These are phyloP conservation scores for Ceratocystis lukuohia DNA, from an alignment of 2,329 filamentous ascomycete genomes.

Conservation along the genomic window DNA sequence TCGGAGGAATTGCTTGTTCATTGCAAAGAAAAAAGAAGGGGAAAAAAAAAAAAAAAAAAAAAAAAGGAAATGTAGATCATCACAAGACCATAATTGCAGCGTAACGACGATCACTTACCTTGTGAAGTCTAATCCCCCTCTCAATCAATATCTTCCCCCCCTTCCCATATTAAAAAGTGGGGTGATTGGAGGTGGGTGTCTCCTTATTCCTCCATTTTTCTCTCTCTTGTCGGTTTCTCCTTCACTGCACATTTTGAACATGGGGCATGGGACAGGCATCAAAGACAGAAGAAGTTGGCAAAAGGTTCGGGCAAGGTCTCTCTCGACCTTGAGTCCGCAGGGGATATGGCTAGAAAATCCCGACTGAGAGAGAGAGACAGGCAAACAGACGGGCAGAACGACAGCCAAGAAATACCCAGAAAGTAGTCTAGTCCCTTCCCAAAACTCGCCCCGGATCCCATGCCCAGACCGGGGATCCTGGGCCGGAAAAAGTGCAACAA, in stretches of 20 bases:
- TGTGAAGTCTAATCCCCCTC: not conserved
- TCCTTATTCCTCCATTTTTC: not conserved
- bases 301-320: not conserved
- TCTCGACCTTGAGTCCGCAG: not conserved
- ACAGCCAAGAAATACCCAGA: not conserved
- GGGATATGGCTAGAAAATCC: not conserved
- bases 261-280: not conserved
- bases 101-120: not conserved
- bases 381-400: not conserved
- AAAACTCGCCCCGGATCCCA: not conserved
- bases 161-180: not conserved
- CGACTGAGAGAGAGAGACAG: not conserved
- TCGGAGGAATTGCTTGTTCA: not conserved
- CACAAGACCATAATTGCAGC: not conserved
- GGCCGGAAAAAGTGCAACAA: constrained; percentile 2
- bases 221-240: not conserved
- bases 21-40: not conserved
- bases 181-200: not conserved
- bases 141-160: not conserved
- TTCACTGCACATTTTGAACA: not conserved
- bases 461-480: not conserved
- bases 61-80: not conserved
- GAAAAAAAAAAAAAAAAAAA: not conserved
- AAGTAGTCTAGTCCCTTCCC: not conserved
- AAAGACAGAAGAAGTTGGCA: not conserved